Evolutionary conservation across 805 yeast species (phyloP).

Genomic region (Teunomyces kruisii): DNA sequence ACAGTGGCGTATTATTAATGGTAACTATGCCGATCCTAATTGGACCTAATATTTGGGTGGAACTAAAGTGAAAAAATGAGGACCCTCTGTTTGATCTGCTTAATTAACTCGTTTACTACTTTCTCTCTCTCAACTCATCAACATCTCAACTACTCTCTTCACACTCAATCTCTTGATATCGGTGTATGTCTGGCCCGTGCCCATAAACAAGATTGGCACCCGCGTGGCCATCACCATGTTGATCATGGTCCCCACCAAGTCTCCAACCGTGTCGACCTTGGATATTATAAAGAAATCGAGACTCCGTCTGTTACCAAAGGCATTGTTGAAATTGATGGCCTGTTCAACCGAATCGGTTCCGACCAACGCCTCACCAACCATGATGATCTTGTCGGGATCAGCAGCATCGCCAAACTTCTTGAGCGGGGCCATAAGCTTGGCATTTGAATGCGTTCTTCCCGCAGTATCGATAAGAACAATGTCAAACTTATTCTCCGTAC

Average conservation of each 20-base stretch:
- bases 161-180: conserved; percentile 89
- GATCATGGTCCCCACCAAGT: conserved; percentile 92
- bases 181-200: conserved; percentile 96
- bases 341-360: conserved; percentile 97
- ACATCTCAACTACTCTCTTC: conserved; percentile 85
- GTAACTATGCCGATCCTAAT: no score
- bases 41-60: no score
- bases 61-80: no score
- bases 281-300: conserved; percentile 90
- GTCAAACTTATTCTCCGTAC: conserved; percentile 67
- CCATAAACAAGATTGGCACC: conserved; percentile 92
- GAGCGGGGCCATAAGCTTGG: conserved; percentile 90
- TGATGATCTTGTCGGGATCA: conserved; percentile 90
- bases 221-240: conserved; percentile 96
- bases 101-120: background rate
- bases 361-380: conserved; percentile 98
- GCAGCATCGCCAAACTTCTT: conserved; percentile 96
- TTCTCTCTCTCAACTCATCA: conserved; percentile 74
- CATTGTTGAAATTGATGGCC: conserved; percentile 88
- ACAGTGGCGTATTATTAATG: no score
- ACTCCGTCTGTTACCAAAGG: conserved; percentile 80
- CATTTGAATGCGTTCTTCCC: conserved; percentile 94
- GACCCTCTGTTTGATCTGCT: background rate
- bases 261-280: conserved; percentile 97
- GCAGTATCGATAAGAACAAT: conserved; percentile 95